phyloP scores from a whole-genome alignment of 2,329 filamentous ascomycete genomes.

The Scytalidium sp. region DNA sequence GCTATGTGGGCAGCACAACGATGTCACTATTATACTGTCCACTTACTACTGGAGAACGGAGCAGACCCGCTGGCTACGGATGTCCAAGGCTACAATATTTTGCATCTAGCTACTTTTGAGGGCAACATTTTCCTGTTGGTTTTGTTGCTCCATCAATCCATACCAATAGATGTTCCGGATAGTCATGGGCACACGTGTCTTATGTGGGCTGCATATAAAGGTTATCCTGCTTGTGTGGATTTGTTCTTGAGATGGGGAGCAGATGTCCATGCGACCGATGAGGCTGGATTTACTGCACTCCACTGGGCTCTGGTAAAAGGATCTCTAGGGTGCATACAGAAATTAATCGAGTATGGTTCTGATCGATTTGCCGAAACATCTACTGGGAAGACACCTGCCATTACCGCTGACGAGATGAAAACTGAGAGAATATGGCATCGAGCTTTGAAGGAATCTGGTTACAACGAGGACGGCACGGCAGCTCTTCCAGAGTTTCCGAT shows the following conservation, averaged over 20 bases:
- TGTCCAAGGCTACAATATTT: slow-evolving; percentile 94
- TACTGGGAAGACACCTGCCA: slow-evolving; percentile 84
- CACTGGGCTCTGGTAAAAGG: slow-evolving; percentile 98
- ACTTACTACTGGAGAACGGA: slow-evolving; percentile 85
- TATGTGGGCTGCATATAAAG: slow-evolving; percentile 99
- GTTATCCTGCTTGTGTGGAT: slow-evolving; percentile 88
- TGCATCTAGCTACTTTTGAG: slow-evolving; percentile 96
- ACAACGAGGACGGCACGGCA: slow-evolving; percentile 72
- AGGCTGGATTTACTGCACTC: slow-evolving; percentile 89
- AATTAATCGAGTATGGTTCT: slow-evolving; percentile 91
- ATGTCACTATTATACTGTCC: slow-evolving; percentile 94
- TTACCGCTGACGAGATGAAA: slow-evolving; percentile 88
- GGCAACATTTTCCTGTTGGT: slow-evolving; percentile 89
- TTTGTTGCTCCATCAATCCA: slow-evolving; percentile 89
- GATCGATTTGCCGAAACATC: slow-evolving; percentile 88
- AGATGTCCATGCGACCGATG: slow-evolving; percentile 84
- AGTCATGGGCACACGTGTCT: slow-evolving; percentile 87
- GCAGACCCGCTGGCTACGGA: slow-evolving; percentile 92
- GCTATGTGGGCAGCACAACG: slow-evolving; percentile 96
- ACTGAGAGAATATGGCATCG: slow-evolving; percentile 78
- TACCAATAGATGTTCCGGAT: slow-evolving; percentile 89
- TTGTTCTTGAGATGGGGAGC: slow-evolving; percentile 93
- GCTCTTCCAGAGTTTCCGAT: slow-evolving; percentile 68
- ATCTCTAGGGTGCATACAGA: slow-evolving; percentile 83
- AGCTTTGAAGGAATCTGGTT: slow-evolving; percentile 81